Evolutionary conservation across 768 basidiomycete species (phyloP).

Genomic region (Suillus cothurnatus): DNA sequence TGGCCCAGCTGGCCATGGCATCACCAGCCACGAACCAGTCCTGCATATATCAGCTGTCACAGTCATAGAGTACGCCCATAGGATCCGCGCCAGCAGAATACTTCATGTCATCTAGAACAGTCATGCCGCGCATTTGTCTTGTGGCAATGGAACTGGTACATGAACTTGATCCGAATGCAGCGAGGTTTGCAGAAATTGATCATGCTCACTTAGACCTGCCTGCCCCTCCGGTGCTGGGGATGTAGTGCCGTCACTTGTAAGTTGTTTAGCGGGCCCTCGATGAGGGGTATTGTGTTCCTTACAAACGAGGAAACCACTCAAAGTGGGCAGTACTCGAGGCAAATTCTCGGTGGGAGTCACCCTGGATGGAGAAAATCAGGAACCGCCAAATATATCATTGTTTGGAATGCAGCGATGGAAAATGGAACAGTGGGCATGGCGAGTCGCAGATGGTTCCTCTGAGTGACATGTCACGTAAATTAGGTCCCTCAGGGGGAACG

Average conservation of each 20-base stretch:
- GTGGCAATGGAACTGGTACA: conserved; percentile 92
- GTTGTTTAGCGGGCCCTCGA: too few relatives aligned
- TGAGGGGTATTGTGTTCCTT: too few relatives aligned
- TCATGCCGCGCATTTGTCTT: conserved; percentile 86
- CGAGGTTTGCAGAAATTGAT: conserved; percentile 99
- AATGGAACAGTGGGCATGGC: too few relatives aligned
- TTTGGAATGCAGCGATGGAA: too few relatives aligned
- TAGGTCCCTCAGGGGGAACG: too few relatives aligned
- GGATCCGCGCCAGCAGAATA: neutral
- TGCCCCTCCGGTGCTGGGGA: conserved; percentile 37
- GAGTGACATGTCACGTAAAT: too few relatives aligned
- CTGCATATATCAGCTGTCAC: neutral
- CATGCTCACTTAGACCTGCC: conserved; percentile 90
- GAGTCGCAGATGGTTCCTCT: too few relatives aligned
- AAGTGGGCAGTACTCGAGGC: too few relatives aligned
- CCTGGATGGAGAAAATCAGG: too few relatives aligned
- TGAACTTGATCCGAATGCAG: conserved; percentile 82
- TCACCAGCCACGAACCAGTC: neutral
- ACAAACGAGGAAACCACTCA: too few relatives aligned
- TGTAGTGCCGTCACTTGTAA: conserved; percentile 79
- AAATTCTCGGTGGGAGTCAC: too few relatives aligned
- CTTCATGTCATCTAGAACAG: conserved; percentile 60
- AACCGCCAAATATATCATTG: too few relatives aligned
- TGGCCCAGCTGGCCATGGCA: neutral
- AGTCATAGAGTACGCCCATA: neutral